Percentiles rank a stretch among this genome's conserved stretches.
Conservation (phyloP, 1,284 basidiomycete genomes). For the Naganishia cerealis region DNA sequence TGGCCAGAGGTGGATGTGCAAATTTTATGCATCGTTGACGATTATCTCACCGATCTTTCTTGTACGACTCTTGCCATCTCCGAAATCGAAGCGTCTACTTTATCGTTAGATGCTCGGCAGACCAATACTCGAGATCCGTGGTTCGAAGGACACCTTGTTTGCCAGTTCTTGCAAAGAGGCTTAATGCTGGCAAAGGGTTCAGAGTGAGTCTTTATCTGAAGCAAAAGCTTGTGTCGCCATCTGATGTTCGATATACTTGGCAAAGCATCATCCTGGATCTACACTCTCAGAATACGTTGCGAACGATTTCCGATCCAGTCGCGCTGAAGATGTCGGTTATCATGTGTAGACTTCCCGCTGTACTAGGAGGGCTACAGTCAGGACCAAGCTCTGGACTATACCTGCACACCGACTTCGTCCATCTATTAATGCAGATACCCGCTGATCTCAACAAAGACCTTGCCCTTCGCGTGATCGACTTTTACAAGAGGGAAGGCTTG, state of each 20-base stretch:
- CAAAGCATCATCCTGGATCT: slow-evolving; percentile 28
- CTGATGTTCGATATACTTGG: slow-evolving; percentile 1
- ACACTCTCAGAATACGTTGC: slow-evolving; percentile 17
- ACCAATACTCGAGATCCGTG: slow-evolving; percentile 34
- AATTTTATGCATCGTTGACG: slow-evolving; percentile 47
- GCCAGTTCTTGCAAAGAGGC: slow-evolving; percentile 32
- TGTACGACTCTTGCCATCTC: slow-evolving; percentile 1
- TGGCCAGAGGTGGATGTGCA: slow-evolving; percentile 49
- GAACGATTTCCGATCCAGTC: slow-evolving; percentile 14
- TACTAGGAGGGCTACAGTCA: slow-evolving; percentile 46
- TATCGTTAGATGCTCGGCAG: slow-evolving; percentile 21
- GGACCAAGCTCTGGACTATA: slow-evolving; percentile 39
- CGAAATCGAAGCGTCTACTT: slow-evolving; percentile 16
- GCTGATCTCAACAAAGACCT: slow-evolving; percentile 52
- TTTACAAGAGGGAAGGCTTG: slow-evolving; percentile 54
- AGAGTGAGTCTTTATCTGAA: slow-evolving; percentile 36
- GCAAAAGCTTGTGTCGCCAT: not conserved
- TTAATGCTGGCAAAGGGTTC: slow-evolving; percentile 35
- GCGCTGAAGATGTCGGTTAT: slow-evolving; percentile 23
- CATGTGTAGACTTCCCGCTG: slow-evolving; percentile 38
- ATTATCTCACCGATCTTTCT: slow-evolving; percentile 40
- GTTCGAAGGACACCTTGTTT: slow-evolving; percentile 36
- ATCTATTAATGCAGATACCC: slow-evolving; percentile 52
- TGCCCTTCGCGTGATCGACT: slow-evolving; percentile 54
- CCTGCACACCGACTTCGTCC: slow-evolving; percentile 50